Evolutionary conservation across 2,329 filamentous ascomycete genomes (phyloP).

Genomic region (Trichophyton equinum): DNA sequence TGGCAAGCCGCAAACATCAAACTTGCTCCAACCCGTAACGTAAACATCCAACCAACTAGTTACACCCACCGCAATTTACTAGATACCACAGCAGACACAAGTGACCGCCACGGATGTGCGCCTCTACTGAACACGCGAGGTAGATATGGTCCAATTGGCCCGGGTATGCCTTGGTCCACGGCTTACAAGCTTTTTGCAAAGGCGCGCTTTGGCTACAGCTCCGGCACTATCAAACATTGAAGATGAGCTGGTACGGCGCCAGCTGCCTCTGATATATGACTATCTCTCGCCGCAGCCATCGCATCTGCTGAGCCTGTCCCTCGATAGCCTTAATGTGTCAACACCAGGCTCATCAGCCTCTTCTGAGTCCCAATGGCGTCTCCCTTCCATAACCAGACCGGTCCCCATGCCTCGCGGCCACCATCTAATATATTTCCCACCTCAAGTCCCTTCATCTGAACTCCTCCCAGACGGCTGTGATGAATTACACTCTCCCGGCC

Average conservation of each 20-base stretch:
- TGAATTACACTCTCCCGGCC: constrained; percentile 59
- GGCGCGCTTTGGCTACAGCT: not conserved
- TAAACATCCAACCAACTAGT: not conserved
- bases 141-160: not conserved
- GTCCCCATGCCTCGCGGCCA: constrained; percentile 42
- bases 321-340: constrained; percentile 43
- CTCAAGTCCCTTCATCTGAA: constrained; percentile 46
- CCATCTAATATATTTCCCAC: constrained; percentile 80
- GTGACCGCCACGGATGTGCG: not conserved
- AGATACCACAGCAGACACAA: not conserved
- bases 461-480: constrained; percentile 80
- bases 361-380: constrained; percentile 13
- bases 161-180: not conserved
- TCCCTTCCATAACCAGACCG: constrained; percentile 24
- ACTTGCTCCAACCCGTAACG: not conserved
- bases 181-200: not conserved
- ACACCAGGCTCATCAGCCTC: constrained; percentile 14
- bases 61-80: not conserved
- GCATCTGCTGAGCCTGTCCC: constrained; percentile 51
- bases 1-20: too few relatives aligned
- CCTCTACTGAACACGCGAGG: not conserved
- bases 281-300: constrained; percentile 50
- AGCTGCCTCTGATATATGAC: constrained; percentile 40
- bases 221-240: constrained; percentile 2
- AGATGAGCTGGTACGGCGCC: constrained; percentile 34